Base-by-base conservation (phyloP, 495 filamentous ascomycete species). In the Chaetomium tenue region DNA sequence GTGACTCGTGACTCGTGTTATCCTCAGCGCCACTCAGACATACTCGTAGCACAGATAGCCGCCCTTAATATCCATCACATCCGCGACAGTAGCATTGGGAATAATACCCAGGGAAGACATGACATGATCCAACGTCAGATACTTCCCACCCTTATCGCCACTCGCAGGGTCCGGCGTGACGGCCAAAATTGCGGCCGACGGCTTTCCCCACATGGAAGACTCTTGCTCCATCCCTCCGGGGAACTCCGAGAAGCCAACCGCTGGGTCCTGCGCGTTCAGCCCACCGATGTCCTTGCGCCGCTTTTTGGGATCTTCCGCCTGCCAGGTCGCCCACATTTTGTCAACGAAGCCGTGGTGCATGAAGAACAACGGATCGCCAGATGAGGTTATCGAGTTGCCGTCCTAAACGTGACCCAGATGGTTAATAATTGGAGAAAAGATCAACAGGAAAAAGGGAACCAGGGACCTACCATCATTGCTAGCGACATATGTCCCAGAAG, bases 301-400 rank as follows among this genome's bases (percentile, higher is more conserved):
- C 53, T 12, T 30, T 15, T 39, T 22, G 28, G n/a, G 11, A 15
- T 20, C 53, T 30, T 23, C 37, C 2, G 48, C 48, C 18, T 56
- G 53, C 53, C 53, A 56, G 30, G 33, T 25, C 15, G 25, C 25
- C 53, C 53, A 56, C 53, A 56, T 56, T 30, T 56, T 56, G 53
- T 56, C 53, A 18, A 56, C 53, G 12, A 56, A 56, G 53, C 53
- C 53, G 15, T 56, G 53, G 20, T 56, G 53, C 53, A 56, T 56
- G 23, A 56, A 30, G 30, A 56, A 56, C 53, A 56, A n/a, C 18
- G 53, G 53, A 30, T 56, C 53, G 25, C 53, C 53, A 3, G 53
- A 28, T 22, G 53, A 56, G 53, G 53, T 56, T 8, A 56, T 56
- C 1, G 53, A 56, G 53, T 56, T 28, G 5, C 53, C 53, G 53